phyloP scores from a whole-genome alignment of 805 yeast species.

The Kodamaea kaohsiungensis region DNA sequence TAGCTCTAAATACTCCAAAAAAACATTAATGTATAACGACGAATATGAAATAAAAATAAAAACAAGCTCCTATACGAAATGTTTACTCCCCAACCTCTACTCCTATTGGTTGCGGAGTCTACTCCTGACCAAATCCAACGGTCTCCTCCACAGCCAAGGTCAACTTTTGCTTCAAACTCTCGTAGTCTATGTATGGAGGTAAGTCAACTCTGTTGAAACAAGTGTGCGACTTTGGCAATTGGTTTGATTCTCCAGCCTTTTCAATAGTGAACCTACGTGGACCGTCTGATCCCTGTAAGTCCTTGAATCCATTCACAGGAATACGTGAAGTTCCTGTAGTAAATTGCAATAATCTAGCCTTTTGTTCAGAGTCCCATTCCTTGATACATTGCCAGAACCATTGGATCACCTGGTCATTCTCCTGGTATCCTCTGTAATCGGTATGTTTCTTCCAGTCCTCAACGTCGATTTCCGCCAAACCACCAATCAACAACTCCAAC shows the following conservation, averaged over 20 bases:
- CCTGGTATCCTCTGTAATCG: slow-evolving; percentile 97
- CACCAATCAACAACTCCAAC: slow-evolving; percentile 94
- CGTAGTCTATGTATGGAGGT: slow-evolving; percentile 89
- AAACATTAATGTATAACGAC: slow-evolving; percentile 4
- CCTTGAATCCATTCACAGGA: slow-evolving; percentile 98
- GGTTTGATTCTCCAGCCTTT: slow-evolving; percentile 92
- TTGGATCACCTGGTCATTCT: slow-evolving; percentile 92
- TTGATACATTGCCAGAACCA: slow-evolving; percentile 98
- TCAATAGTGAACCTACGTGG: slow-evolving; percentile 99
- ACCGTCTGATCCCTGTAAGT: slow-evolving; percentile 97
- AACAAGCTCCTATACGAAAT: background rate
- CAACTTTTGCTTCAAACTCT: slow-evolving; percentile 81
- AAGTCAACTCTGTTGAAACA: slow-evolving; percentile 98
- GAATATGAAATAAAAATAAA: slow-evolving; percentile 3
- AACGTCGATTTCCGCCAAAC: slow-evolving; percentile 95
- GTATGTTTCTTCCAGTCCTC: slow-evolving; percentile 99
- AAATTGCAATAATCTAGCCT: slow-evolving; percentile 92
- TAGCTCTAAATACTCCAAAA: slow-evolving; percentile 2
- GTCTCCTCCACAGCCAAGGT: slow-evolving; percentile 98
- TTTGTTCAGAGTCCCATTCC: slow-evolving; percentile 95
- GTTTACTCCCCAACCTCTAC: background rate
- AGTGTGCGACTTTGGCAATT: slow-evolving; percentile 95
- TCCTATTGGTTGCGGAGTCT: slow-evolving; percentile 10
- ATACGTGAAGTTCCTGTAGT: slow-evolving; percentile 99
- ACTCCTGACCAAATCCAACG: slow-evolving; percentile 98